These are phyloP conservation scores for Pleurotus eryngii DNA, from an alignment of 768 basidiomycete genomes.

Conservation along the genomic window DNA sequence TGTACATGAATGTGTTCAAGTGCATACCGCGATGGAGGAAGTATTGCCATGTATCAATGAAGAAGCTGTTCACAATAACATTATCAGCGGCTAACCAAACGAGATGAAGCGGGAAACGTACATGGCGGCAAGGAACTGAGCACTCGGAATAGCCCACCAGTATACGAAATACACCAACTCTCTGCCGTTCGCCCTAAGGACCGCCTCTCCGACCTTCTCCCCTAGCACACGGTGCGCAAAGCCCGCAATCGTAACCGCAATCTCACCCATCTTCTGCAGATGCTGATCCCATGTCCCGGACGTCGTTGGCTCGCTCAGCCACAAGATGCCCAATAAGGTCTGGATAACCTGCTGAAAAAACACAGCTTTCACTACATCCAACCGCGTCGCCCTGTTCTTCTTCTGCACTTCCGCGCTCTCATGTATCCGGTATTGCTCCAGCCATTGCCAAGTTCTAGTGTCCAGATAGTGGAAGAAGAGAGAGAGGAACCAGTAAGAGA, in stretches of 20 bases:
- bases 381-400: conserved; percentile 70
- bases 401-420: conserved; percentile 75
- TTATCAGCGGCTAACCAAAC: too few species aligned
- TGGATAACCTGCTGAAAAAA: conserved; percentile 85
- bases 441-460: conserved; percentile 66
- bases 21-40: conserved; percentile 94
- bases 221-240: conserved; percentile 39
- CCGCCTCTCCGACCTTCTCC: conserved; percentile 34
- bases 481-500: conserved; percentile 83
- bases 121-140: conserved; percentile 79
- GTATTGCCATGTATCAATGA: conserved; percentile 98
- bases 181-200: conserved; percentile 23
- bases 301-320: conserved; percentile 48
- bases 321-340: conserved; percentile 67
- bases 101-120: conserved; percentile 40
- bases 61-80: conserved; percentile 57
- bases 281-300: conserved; percentile 27
- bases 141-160: conserved; percentile 87
- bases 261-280: conserved; percentile 37
- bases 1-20: conserved; percentile 85
- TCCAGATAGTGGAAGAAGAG: conserved; percentile 83
- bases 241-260: conserved; percentile 37
- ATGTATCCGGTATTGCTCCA: conserved; percentile 86
- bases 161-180: conserved; percentile 62
- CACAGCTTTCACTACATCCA: conserved; percentile 76